Evolutionary conservation across 345 rosid genomes (phyloP), one percentile per base, ranked within the genome.

Genomic region (Ceriops tagal): DNA sequence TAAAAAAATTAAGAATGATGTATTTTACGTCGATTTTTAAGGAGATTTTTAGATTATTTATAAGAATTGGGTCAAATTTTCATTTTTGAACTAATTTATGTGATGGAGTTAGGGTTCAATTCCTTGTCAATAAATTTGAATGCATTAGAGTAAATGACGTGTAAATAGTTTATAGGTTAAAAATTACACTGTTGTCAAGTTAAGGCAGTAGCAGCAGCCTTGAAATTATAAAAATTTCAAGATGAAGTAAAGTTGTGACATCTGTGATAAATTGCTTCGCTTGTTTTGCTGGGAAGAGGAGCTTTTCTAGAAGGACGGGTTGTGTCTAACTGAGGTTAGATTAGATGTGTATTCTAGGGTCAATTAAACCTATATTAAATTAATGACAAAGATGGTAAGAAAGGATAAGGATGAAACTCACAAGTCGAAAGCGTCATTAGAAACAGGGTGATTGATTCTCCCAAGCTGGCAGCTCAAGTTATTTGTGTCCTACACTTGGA

Each of bases 401-500:
- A 76, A 47, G 83, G 88, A 85, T 85, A 85, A 82, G 86, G 88
- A 82, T 80, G 84, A 72, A 74, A 73, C 34, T 19, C 52, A 51
- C 2, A 39, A 27, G 56, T 20, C 19, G 58, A 55, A 55, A 74
- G 28, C 55, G 21, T 26, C 58, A n/a, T 21, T 55, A 65, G 56
- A 65, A 26, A 68, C 21, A 68, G 52, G 57, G 62, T 19, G 70
- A 75, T 51, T 68, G 78, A 64, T 65, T 68, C 80, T 64, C 31
- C 21, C 43, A 73, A 47, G 71, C 77, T 69, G 77, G 68, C 79
- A 73, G 34, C 53, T 65, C 60, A 62, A 69, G 62, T 72, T 70
- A 75, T 67, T 63, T 64, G 72, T 58, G 73, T 58, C 34, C 1
- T 62, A 58, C 66, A 35, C 64, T 72, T 61, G 60, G 18, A 13